phyloP scores from a whole-genome alignment of 192 early-diverging fungal genomes.

The Thamnidium elegans region DNA sequence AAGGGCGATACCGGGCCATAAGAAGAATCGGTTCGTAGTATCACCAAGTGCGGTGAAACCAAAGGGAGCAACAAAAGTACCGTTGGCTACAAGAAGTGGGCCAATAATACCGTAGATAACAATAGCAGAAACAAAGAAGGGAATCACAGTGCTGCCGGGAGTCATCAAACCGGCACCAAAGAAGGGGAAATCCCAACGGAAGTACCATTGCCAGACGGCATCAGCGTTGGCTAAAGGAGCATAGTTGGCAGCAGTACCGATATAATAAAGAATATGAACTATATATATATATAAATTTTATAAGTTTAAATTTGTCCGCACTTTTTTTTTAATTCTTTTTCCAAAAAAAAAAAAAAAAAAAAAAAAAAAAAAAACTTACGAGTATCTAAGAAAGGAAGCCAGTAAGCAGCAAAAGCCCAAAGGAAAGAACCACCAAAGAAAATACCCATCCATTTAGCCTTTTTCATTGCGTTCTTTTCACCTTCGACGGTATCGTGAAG shows the following conservation, averaged over 20 bases:
- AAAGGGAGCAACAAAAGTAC: slow-evolving; percentile 29
- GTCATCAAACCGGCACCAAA: slow-evolving; percentile 65
- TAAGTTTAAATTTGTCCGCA: background rate
- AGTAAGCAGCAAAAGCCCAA: slow-evolving; percentile 49
- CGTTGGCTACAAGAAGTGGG: slow-evolving; percentile 46
- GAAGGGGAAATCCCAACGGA: slow-evolving; percentile 52
- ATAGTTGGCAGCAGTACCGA: slow-evolving; percentile 40
- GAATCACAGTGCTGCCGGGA: slow-evolving; percentile 47
- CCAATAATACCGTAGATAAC: slow-evolving; percentile 60
- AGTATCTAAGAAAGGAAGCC: slow-evolving; percentile 41
- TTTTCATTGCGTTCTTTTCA: slow-evolving; percentile 45
- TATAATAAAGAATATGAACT: slow-evolving; percentile 47
- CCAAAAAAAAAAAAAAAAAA: slow-evolving; percentile 7
- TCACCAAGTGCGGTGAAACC: slow-evolving; percentile 35
- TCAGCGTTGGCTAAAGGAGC: slow-evolving; percentile 44
- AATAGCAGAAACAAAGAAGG: slow-evolving; percentile 53
- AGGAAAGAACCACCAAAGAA: slow-evolving; percentile 42
- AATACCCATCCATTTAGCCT: slow-evolving; percentile 48
- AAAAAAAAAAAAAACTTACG: slow-evolving; percentile 19
- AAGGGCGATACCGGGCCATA: slow-evolving; percentile 67
- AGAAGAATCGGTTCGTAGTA: slow-evolving; percentile 60
- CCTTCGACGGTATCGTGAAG: slow-evolving; percentile 48
- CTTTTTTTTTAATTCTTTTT: no score
- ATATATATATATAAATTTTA: background rate
- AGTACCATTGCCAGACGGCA: slow-evolving; percentile 43